Evolutionary conservation across 768 basidiomycete genomes (phyloP).

Genomic region (Leccinellum albellum): DNA sequence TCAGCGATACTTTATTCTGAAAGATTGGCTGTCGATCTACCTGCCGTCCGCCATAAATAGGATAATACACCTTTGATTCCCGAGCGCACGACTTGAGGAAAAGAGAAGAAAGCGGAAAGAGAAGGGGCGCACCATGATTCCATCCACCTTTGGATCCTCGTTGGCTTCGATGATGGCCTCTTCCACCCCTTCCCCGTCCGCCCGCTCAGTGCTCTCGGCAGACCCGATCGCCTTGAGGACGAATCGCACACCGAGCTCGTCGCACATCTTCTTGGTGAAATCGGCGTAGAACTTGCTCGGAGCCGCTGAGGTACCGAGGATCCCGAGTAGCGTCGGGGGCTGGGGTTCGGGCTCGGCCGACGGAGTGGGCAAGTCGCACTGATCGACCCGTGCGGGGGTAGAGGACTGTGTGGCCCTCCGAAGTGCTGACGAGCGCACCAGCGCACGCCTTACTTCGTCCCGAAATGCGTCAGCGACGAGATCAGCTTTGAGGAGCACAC

Average conservation of each 20-base stretch:
- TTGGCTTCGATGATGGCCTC: conserved; percentile 96
- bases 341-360: not conserved
- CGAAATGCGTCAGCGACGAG: conserved; percentile 68
- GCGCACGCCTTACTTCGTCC: conserved; percentile 48
- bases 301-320: conserved; percentile 78
- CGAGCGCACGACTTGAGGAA: not conserved
- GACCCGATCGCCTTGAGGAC: conserved; percentile 64
- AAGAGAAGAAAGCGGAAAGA: not conserved
- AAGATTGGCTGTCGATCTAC: conserved; percentile 33
- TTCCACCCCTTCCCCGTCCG: conserved; percentile 87
- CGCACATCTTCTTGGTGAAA: conserved; percentile 89
- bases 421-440: not conserved
- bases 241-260: conserved; percentile 83
- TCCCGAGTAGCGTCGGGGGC: conserved; percentile 83
- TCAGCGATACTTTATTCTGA: conserved; percentile 1
- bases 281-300: conserved; percentile 83
- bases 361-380: not conserved
- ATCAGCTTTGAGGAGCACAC: conserved; percentile 77
- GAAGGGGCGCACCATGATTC: conserved; percentile 79
- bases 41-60: conserved; percentile 88
- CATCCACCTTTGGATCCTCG: conserved; percentile 77
- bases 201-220: conserved; percentile 38
- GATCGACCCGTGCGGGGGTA: not conserved
- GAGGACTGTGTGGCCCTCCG: not conserved
- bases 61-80: conserved; percentile 78